A percentile compares a stretch with the other conserved stretches of the same genome.
Conservation (phyloP, 2,329 filamentous ascomycete genomes). For the Alternaria conjuncta region DNA sequence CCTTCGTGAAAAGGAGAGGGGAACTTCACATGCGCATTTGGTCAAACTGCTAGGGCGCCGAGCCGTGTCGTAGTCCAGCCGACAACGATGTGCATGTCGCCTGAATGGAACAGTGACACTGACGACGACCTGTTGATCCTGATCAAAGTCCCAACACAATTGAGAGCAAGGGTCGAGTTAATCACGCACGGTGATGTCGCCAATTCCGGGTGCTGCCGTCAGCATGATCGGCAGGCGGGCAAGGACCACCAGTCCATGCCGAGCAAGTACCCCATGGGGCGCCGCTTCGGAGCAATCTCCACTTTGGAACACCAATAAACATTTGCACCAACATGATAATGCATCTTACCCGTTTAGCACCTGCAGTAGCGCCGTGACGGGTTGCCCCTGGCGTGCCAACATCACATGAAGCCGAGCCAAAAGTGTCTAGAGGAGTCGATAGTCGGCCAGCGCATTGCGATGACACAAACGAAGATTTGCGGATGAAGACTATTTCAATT, state of each 20-base stretch:
- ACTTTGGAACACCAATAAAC: conserved; percentile 21
- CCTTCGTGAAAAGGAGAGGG: background rate
- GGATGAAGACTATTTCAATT: background rate
- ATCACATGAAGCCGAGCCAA: conserved; percentile 23
- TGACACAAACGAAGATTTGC: background rate
- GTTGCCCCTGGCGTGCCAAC: background rate
- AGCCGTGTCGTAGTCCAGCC: background rate
- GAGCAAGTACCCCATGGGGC: conserved; percentile 12
- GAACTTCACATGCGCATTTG: background rate
- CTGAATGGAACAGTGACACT: background rate
- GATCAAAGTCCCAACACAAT: background rate
- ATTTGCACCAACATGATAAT: background rate
- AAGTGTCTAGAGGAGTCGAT: background rate
- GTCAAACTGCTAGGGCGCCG: background rate
- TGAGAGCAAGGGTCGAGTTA: background rate
- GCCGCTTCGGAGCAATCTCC: conserved; percentile 18
- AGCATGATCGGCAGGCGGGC: conserved; percentile 7
- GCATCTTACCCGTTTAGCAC: background rate
- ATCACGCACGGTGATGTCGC: conserved; percentile 2
- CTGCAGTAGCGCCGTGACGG: conserved; percentile 8
- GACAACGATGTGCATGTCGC: background rate
- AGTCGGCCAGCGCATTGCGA: background rate
- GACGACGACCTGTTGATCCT: background rate
- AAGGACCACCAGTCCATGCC: conserved; percentile 6
- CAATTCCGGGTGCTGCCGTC: background rate